phyloP scores from a whole-genome alignment of 345 rosid genomes.

The Eucalyptus brandiana region DNA sequence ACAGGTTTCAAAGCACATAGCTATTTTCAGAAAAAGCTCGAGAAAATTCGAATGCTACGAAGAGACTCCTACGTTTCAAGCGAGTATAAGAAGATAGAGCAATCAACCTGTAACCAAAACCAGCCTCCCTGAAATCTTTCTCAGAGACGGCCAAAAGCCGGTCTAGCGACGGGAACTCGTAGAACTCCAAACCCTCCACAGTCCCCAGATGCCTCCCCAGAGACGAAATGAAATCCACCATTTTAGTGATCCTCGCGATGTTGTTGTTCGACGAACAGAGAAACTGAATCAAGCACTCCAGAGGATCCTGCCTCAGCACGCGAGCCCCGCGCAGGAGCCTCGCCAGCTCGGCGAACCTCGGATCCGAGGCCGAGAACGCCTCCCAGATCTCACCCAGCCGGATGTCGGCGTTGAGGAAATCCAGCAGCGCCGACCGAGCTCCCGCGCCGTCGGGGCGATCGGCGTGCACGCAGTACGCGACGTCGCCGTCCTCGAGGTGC shows the following conservation, averaged over 20 bases:
- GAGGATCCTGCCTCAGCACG: conserved; percentile 86
- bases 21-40: neutral
- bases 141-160: conserved; percentile 52
- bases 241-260: conserved; percentile 76
- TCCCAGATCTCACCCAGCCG: conserved; percentile 50
- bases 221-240: conserved; percentile 73
- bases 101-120: conserved; percentile 83
- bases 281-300: conserved; percentile 86
- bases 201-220: conserved; percentile 53
- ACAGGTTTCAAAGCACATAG: neutral
- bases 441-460: conserved; percentile 21
- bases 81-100: neutral
- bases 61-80: neutral
- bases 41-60: neutral
- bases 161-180: conserved; percentile 77
- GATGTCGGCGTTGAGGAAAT: conserved; percentile 55
- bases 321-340: conserved; percentile 60
- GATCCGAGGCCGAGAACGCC: conserved; percentile 50
- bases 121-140: conserved; percentile 57
- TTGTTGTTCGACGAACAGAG: conserved; percentile 90
- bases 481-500: conserved; percentile 41
- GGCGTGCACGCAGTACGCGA: conserved; percentile 40
- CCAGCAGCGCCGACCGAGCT: conserved; percentile 53
- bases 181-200: conserved; percentile 61
- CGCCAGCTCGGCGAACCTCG: conserved; percentile 60